Percentiles rank a stretch among this genome's conserved stretches.
Conservation (phyloP, 345 rosid species). For the Murraya paniculata region DNA sequence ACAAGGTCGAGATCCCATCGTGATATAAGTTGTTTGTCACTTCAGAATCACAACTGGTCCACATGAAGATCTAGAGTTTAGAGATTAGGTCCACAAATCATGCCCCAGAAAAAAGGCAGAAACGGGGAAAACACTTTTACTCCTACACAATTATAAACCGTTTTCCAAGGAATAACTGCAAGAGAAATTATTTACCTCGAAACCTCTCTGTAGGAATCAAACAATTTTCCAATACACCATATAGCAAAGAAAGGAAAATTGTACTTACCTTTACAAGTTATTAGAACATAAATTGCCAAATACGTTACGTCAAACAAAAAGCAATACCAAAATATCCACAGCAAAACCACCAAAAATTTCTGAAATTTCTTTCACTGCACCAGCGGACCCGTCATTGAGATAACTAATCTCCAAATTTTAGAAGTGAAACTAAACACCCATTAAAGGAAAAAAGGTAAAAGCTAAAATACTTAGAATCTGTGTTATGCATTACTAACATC, state of each 20-base stretch:
- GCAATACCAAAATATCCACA: slow-evolving; percentile 3
- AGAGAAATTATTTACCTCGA: background rate
- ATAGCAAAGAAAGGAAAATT: background rate
- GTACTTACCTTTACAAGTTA: slow-evolving; percentile 8
- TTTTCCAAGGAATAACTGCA: background rate
- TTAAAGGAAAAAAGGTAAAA: background rate
- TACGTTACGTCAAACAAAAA: slow-evolving; percentile 4
- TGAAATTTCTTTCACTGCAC: slow-evolving; percentile 18
- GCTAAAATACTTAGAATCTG: background rate
- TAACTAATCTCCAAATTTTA: slow-evolving; percentile 15
- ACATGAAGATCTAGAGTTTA: background rate
- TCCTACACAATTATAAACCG: background rate
- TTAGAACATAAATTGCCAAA: slow-evolving; percentile 14
- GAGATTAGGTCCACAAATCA: background rate
- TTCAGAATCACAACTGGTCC: background rate
- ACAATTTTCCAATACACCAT: background rate
- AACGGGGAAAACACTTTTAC: background rate
- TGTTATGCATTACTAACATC: background rate
- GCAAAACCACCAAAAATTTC: slow-evolving; percentile 20
- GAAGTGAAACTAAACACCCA: background rate
- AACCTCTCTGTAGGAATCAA: background rate
- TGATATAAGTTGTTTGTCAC: background rate
- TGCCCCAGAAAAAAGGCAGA: background rate
- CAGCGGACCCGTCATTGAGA: slow-evolving; percentile 21
- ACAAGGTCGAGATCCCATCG: background rate